phyloP scores from a whole-genome alignment of 768 basidiomycete genomes.

The Kwoniella newhampshirensis region DNA sequence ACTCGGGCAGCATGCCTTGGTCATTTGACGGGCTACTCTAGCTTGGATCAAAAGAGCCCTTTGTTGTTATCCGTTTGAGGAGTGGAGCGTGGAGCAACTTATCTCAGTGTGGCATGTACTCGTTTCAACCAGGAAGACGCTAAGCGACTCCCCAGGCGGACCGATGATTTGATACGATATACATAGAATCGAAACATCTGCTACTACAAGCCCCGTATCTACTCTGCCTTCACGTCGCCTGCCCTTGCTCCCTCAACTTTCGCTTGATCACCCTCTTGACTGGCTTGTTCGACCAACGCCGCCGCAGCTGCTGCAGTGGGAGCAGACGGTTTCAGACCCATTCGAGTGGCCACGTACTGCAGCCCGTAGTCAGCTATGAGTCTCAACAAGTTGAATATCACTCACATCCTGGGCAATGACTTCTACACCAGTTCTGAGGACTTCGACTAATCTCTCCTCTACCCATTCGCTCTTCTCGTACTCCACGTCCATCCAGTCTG shows the following conservation, averaged over 20 bases:
- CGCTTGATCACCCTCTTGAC: constrained; percentile 6
- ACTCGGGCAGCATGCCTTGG: not conserved
- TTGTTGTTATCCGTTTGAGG: too few relatives aligned
- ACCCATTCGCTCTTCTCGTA: constrained; percentile 88
- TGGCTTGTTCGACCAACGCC: constrained; percentile 16
- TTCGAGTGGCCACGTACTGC: constrained; percentile 39
- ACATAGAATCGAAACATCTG: too few relatives aligned
- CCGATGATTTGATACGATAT: too few relatives aligned
- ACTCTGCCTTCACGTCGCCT: too few relatives aligned
- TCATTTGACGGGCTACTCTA: too few relatives aligned
- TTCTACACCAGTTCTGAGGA: constrained; percentile 78
- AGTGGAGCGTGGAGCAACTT: too few relatives aligned
- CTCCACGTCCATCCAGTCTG: constrained; percentile 77
- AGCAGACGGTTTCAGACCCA: constrained; percentile 35
- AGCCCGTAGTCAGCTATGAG: constrained; percentile 1
- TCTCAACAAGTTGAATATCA: not conserved
- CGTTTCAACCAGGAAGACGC: too few relatives aligned
- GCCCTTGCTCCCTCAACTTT: too few relatives aligned
- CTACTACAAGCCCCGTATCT: too few relatives aligned
- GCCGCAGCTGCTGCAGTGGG: constrained; percentile 12
- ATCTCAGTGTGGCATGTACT: too few relatives aligned
- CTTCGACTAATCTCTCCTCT: constrained; percentile 88
- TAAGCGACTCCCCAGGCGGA: too few relatives aligned
- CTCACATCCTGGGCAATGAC: constrained; percentile 77
- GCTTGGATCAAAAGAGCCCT: too few relatives aligned